phyloP scores from a whole-genome alignment of 192 early-diverging fungal species.

The Gaertneriomyces semiglobifer region DNA sequence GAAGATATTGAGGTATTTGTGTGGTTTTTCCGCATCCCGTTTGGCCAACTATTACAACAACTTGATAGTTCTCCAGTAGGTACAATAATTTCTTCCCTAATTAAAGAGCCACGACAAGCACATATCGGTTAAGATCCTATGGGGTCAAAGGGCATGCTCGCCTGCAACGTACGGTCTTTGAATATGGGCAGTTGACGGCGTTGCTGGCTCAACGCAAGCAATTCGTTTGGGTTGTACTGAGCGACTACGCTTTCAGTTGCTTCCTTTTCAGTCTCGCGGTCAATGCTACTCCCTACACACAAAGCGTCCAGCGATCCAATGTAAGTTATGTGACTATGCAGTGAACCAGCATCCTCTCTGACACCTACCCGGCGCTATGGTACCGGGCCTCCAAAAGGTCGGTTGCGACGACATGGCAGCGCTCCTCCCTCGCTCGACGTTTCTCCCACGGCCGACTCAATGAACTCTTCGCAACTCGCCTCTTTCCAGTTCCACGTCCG shows the following conservation, averaged over 20 bases:
- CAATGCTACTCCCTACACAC: constrained; percentile 55
- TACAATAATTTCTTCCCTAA: constrained; percentile 58
- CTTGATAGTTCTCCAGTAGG: constrained; percentile 63
- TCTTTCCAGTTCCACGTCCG: too few species aligned
- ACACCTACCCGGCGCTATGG: constrained; percentile 12
- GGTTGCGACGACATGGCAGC: not conserved
- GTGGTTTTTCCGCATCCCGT: constrained; percentile 83
- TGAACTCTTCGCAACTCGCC: too few species aligned
- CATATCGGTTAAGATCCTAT: not conserved
- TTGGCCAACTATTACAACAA: constrained; percentile 70
- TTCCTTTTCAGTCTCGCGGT: constrained; percentile 63
- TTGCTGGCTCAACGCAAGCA: constrained; percentile 19
- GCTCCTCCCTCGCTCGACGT: not conserved
- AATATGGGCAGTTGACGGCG: constrained; percentile 26
- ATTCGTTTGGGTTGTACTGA: constrained; percentile 35
- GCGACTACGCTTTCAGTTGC: constrained; percentile 44
- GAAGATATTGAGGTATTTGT: constrained; percentile 75
- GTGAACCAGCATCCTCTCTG: not conserved
- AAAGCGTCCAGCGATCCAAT: too few species aligned
- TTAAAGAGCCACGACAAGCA: too few species aligned
- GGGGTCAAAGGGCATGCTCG: not conserved
- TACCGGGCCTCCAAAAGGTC: constrained; percentile 8
- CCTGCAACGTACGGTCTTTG: constrained; percentile 20
- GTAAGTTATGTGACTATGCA: not conserved
- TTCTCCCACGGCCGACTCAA: too few species aligned